Evolutionary conservation across 139 green algal species (phyloP).

Genomic region (Tetratostichococcus sp.): DNA sequence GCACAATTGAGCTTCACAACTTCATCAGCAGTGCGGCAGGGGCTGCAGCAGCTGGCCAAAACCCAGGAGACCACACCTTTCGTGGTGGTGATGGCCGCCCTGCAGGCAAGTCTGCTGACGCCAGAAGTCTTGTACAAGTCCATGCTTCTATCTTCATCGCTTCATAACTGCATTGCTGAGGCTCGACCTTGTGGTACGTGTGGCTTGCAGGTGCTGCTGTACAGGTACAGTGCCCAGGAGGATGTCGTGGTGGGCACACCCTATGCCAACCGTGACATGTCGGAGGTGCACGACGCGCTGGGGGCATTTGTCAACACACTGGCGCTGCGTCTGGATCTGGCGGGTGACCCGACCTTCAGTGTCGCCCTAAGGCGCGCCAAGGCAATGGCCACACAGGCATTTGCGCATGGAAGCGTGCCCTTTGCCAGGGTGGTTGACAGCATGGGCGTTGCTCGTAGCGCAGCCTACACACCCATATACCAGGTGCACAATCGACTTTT

Average conservation of each 20-base stretch:
- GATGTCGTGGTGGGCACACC: constrained; percentile 9
- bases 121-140: background rate
- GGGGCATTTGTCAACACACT: constrained; percentile 14
- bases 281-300: constrained; percentile 3
- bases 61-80: background rate
- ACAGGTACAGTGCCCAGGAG: background rate
- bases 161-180: background rate
- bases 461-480: background rate
- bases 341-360: background rate
- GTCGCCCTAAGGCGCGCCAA: too few species aligned
- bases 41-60: background rate
- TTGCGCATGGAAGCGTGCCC: background rate
- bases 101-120: background rate
- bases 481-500: too few species aligned
- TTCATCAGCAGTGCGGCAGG: too few species aligned
- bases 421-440: background rate
- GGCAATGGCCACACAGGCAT: background rate
- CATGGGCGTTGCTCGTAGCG: background rate
- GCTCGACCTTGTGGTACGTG: background rate
- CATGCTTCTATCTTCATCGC: background rate
- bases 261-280: background rate
- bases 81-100: background rate
- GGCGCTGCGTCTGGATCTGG: background rate
- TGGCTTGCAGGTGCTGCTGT: constrained; percentile 7
- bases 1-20: background rate